Conservation (phyloP, 108 stramenopile genomes). For the Cafeteria roenbergensis region DNA sequence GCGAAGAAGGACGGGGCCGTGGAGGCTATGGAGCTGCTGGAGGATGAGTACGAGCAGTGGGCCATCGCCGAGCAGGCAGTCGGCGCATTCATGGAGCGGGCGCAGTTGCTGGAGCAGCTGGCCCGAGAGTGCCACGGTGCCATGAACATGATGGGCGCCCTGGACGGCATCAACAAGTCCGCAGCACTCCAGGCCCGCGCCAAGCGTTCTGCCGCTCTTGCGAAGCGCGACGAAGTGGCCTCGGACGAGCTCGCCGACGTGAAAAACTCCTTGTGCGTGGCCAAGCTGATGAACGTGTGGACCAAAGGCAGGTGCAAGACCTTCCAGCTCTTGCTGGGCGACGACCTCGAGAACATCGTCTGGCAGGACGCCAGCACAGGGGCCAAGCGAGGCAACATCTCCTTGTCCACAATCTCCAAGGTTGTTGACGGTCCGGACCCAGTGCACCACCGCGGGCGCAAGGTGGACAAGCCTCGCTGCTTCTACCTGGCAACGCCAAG, state of each 20-base stretch:
- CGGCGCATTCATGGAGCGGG: neutral
- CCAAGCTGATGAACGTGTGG: neutral
- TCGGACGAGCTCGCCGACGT: neutral
- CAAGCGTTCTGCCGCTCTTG: neutral
- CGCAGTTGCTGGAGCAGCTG: neutral
- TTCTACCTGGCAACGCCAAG: neutral
- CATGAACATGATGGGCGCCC: neutral
- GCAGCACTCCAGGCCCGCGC: too few species aligned
- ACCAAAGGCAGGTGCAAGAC: neutral
- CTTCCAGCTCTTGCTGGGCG: neutral
- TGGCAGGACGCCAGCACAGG: neutral
- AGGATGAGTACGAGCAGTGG: neutral
- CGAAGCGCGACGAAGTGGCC: neutral
- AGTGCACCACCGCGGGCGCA: neutral
- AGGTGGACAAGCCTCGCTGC: neutral
- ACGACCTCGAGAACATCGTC: neutral
- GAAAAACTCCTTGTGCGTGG: neutral
- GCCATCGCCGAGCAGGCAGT: neutral
- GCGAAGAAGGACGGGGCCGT: neutral
- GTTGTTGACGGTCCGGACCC: neutral
- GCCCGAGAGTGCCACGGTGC: neutral
- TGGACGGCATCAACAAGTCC: neutral
- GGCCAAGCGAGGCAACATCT: neutral
- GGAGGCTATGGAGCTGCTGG: neutral
- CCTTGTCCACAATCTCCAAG: neutral